Conservation (phyloP, 1,139 yeast genomes). For the Suhomyces bolitotheri region DNA sequence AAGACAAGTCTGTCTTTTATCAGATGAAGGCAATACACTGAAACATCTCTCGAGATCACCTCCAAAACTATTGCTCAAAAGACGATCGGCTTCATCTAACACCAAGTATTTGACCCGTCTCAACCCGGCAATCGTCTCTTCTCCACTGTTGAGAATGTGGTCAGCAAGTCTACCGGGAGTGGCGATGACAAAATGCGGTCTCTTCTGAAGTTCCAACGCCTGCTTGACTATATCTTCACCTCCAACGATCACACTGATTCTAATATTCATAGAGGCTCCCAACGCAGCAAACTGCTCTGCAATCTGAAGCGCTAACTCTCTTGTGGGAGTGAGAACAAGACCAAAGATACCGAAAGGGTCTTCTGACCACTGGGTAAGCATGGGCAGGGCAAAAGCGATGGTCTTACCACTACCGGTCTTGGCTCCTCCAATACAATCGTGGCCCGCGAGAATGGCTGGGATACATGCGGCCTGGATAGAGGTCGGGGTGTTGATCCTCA, state of each 20-base stretch:
- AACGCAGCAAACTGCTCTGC: slow-evolving; percentile 95
- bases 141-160: slow-evolving; percentile 85
- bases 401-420: slow-evolving; percentile 98
- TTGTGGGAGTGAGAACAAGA: slow-evolving; percentile 84
- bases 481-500: slow-evolving; percentile 84
- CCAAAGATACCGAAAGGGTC: slow-evolving; percentile 96
- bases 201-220: slow-evolving; percentile 73
- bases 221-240: slow-evolving; percentile 92
- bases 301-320: slow-evolving; percentile 93
- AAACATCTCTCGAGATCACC: slow-evolving; percentile 76
- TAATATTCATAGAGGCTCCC: slow-evolving; percentile 85
- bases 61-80: slow-evolving; percentile 81
- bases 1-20: slow-evolving; percentile 76
- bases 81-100: slow-evolving; percentile 93
- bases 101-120: slow-evolving; percentile 78
- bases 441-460: slow-evolving; percentile 77
- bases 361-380: slow-evolving; percentile 89
- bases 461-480: slow-evolving; percentile 86
- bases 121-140: slow-evolving; percentile 80
- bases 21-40: slow-evolving; percentile 65
- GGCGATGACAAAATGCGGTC: slow-evolving; percentile 94
- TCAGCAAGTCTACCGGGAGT: slow-evolving; percentile 98
- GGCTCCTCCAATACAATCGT: slow-evolving; percentile 97
- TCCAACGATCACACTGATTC: slow-evolving; percentile 82
- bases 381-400: slow-evolving; percentile 95